Evolutionary conservation across 2,329 filamentous ascomycete species (phyloP), one percentile per base, ranked within the genome.

Genomic region (Teratosphaeria gauchensis): DNA sequence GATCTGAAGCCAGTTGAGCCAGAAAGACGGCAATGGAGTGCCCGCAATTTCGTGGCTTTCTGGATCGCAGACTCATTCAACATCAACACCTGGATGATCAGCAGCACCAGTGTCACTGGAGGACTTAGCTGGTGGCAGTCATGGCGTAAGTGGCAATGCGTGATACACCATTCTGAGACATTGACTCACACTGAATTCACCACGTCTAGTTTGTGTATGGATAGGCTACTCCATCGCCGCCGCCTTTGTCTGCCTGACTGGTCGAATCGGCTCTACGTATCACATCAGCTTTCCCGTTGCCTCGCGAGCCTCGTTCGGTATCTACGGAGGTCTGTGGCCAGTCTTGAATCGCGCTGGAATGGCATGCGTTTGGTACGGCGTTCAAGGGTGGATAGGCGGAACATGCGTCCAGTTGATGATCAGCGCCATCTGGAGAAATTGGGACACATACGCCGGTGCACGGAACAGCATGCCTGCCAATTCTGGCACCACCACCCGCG

Each of bases 361-460:
- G 82, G 87, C 89, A 1, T 91, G 89, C 65, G 84, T 95, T 62
- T 95, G 90, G 90, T 92, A 92, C 63, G 89, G 89, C 55, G 89
- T 95, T 30, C 89, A 94, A 71, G 76, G 83, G 5, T 96, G 90
- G 77, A 95, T 95, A 63, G 91, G 91, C 66, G 81, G 82, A 66
- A 73, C 87, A 14, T 96, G 91, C 66, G 86, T 96, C 4, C 90
- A 90, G 62, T 76, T 96, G 59, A 95, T 96, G 90, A 92, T 96
- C 62, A 81, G 86, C 24, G 21, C 89, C 3, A 92, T 96, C 69
- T 96, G 90, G 90, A 82, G 66, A 9, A 66, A 61, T 31, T 82
- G 80, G 70, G 71, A 80, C 4, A 80, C 78, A 12, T 70, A 69
- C 52, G 61, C 54, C 4, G 32, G 53, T 4, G 61, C 51, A 9